A percentile compares a stretch with the other conserved stretches of the same genome.
These are phyloP conservation scores for Gleditsia sinensis DNA, from an alignment of 306 rosid species.

Conservation along the genomic window DNA sequence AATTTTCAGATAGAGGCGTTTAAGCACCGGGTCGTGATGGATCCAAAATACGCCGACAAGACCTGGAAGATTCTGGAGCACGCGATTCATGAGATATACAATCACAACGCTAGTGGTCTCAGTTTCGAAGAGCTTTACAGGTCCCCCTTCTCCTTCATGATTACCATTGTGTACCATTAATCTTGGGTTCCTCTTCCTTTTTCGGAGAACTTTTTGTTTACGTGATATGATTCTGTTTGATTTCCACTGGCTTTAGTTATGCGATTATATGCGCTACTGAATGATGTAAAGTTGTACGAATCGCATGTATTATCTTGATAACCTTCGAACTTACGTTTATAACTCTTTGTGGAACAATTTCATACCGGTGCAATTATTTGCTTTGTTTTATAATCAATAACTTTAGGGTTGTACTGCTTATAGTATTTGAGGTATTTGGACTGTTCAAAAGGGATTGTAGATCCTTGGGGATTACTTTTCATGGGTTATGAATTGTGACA, in stretches of 20 bases:
- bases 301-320: background rate
- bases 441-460: conserved; percentile 6
- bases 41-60: conserved; percentile 93
- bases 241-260: background rate
- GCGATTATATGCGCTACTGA: background rate
- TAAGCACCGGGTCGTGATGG: conserved; percentile 90
- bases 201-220: background rate
- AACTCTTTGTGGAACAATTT: background rate
- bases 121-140: conserved; percentile 98
- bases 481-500: background rate
- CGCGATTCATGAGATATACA: conserved; percentile 91
- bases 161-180: background rate
- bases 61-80: conserved; percentile 93
- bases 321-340: background rate
- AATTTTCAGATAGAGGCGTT: conserved; percentile 96
- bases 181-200: background rate
- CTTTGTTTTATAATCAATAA: background rate
- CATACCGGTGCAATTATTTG: background rate
- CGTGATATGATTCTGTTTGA: background rate
- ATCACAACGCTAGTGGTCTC: conserved; percentile 95
- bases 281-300: background rate
- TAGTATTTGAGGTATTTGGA: conserved; percentile 18
- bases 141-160: conserved; percentile 40
- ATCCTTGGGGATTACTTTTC: conserved; percentile 4
- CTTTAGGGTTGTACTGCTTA: background rate